phyloP scores from a whole-genome alignment of 2,329 filamentous ascomycete genomes.

The Arthrobotrys megalospora region DNA sequence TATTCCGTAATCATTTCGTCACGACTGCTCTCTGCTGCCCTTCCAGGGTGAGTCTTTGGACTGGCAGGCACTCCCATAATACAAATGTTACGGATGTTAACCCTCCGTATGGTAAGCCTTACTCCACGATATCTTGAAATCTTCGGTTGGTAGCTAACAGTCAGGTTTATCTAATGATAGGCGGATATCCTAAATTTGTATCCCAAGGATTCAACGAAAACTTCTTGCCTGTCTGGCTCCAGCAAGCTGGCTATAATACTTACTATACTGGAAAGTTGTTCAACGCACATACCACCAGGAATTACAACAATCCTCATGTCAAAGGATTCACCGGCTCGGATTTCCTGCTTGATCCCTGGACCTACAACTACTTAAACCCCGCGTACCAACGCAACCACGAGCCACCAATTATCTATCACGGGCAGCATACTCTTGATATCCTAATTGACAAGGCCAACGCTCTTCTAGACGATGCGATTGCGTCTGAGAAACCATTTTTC shows the following conservation, averaged over 20 bases:
- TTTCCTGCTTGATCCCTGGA: constrained; percentile 77
- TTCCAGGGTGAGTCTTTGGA: constrained; percentile 76
- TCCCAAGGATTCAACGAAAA: constrained; percentile 76
- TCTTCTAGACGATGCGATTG: constrained; percentile 75
- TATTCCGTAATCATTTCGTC: constrained; percentile 76
- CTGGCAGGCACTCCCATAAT: constrained; percentile 78
- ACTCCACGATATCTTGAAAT: neutral
- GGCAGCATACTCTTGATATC: constrained; percentile 74
- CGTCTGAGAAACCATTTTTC: constrained; percentile 75
- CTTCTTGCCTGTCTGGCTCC: constrained; percentile 80
- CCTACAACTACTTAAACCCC: constrained; percentile 78
- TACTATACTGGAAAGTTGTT: constrained; percentile 83
- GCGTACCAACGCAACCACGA: constrained; percentile 76
- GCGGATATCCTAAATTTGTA: constrained; percentile 78
- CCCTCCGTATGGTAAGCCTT: constrained; percentile 71
- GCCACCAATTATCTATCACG: constrained; percentile 72
- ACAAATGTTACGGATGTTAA: constrained; percentile 77
- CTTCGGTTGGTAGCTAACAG: neutral
- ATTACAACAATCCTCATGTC: constrained; percentile 74
- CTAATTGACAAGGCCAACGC: constrained; percentile 74
- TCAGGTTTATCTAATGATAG: constrained; percentile 64
- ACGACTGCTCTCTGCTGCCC: constrained; percentile 79
- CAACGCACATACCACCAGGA: constrained; percentile 75
- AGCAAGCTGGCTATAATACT: constrained; percentile 77
- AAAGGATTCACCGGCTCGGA: constrained; percentile 75